A percentile compares a stretch with the other conserved stretches of the same genome.
Evolutionary conservation across 2,329 filamentous ascomycete species (phyloP).

Genomic region (Dactylellina drechsleri): DNA sequence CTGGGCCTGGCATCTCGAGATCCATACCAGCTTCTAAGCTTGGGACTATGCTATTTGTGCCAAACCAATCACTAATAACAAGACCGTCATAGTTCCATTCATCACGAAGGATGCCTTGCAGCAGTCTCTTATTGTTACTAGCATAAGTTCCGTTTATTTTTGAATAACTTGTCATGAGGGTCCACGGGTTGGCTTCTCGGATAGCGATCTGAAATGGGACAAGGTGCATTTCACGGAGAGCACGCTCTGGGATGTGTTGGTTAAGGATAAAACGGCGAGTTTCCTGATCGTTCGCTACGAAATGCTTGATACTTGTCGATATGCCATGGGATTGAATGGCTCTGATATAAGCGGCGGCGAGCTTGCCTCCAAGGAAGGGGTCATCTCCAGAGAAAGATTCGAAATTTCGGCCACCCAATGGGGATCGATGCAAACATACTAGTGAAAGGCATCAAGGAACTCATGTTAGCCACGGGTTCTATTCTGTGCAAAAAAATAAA

Average conservation of each 20-base stretch:
- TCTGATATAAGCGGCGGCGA: slow-evolving; percentile 67
- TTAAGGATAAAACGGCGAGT: slow-evolving; percentile 69
- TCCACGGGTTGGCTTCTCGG: slow-evolving; percentile 66
- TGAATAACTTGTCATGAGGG: slow-evolving; percentile 71
- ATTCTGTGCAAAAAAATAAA: too few species aligned
- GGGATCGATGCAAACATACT: slow-evolving; percentile 63
- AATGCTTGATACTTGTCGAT: slow-evolving; percentile 71
- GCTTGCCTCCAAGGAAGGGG: slow-evolving; percentile 68
- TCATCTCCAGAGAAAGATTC: slow-evolving; percentile 69
- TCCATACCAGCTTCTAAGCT: slow-evolving; percentile 60
- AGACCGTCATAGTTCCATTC: slow-evolving; percentile 71
- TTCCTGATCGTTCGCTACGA: slow-evolving; percentile 72
- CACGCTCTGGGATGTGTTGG: slow-evolving; percentile 68
- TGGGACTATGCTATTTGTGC: slow-evolving; percentile 59
- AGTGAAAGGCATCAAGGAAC: slow-evolving; percentile 47
- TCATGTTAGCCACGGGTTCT: neutral
- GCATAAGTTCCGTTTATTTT: slow-evolving; percentile 70
- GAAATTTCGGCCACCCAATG: slow-evolving; percentile 70
- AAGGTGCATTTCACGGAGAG: slow-evolving; percentile 70
- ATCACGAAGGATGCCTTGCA: slow-evolving; percentile 67
- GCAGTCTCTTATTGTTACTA: slow-evolving; percentile 67
- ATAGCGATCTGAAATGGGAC: slow-evolving; percentile 70
- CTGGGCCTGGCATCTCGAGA: slow-evolving; percentile 62
- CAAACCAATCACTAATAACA: slow-evolving; percentile 70
- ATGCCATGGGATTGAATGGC: slow-evolving; percentile 70